phyloP scores from a whole-genome alignment of 1,284 basidiomycete genomes.

The Tilletia walkeri region DNA sequence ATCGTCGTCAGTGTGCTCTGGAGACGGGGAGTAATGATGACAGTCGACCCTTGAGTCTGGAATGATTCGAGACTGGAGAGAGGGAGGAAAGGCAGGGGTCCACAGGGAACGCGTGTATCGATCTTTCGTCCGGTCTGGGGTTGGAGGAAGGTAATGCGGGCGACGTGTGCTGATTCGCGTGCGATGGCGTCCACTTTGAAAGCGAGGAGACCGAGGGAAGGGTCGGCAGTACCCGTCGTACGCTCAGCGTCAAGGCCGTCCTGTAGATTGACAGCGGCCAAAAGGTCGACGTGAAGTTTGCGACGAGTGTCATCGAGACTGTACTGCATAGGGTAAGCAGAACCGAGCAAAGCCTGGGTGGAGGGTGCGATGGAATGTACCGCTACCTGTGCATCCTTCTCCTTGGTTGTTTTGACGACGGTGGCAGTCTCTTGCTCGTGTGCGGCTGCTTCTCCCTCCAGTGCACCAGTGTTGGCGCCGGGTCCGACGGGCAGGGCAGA shows the following conservation, averaged over 20 bases:
- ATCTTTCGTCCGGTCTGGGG: constrained; percentile 23
- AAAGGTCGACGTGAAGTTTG: constrained; percentile 42
- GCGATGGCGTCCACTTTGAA: constrained; percentile 30
- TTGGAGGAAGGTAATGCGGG: constrained; percentile 38
- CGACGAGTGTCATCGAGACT: constrained; percentile 39
- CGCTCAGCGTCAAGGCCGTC: constrained; percentile 35
- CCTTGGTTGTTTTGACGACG: constrained; percentile 20
- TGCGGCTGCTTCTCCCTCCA: constrained; percentile 20
- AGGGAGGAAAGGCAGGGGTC: constrained; percentile 37
- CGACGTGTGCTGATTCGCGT: constrained; percentile 22
- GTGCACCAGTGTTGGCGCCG: constrained; percentile 18
- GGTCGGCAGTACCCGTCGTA: constrained; percentile 17
- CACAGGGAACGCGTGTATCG: constrained; percentile 40
- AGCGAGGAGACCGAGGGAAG: constrained; percentile 46
- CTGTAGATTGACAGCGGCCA: constrained; percentile 41
- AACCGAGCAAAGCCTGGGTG: constrained; percentile 40
- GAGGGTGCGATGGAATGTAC: constrained; percentile 32
- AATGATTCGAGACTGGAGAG: constrained; percentile 33
- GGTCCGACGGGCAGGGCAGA: constrained; percentile 8
- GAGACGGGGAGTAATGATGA: constrained; percentile 53
- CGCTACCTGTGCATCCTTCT: constrained; percentile 2
- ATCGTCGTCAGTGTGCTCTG: constrained; percentile 49
- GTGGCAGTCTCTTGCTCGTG: constrained; percentile 21
- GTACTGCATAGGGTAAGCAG: constrained; percentile 49
- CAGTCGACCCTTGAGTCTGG: constrained; percentile 23